Base-by-base conservation (phyloP, 2,329 filamentous ascomycete species). In the Chrysoporthe deuterocubensis region DNA sequence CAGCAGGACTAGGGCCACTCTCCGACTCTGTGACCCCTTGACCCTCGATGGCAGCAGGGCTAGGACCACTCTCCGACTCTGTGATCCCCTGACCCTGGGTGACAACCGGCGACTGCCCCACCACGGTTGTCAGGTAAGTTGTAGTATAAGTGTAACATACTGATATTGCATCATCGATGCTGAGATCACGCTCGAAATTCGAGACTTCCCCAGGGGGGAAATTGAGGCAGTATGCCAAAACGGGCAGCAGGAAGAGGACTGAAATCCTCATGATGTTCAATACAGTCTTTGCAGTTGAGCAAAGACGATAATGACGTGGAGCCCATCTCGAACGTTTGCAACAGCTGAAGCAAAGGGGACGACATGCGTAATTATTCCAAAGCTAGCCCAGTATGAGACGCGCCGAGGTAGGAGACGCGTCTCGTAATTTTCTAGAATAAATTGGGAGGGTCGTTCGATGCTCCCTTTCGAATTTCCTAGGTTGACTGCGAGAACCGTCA, bases 201-300 rank as follows among this genome's bases (percentile, higher is more conserved):
- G 16, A 26, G 11, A 18, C 18, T 1, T 8, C 26, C 8, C 50
- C 14, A 16, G 21, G 48, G n/a, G 48, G 11, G 40, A 54, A 7
- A 18, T 56, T 43, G 7, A 48, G 48, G 21, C 62, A 64, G 9
- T 52, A 54, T 32, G 46, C 50, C 48, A 56, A 6, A 6, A 56
- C 1, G 40, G 62, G 62, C 37, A 64, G 37, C 52, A 64, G 44
- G 48, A 64, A 32, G 14, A 64, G 4, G 37, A 56, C 16, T 34
- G 37, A 48, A 26, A 44, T 32, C 48, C 48, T 62, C 60, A 64
- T 64, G 3, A 56, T 64, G 62, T 5, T 2, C n/a, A 21, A 21
- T 2, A 5, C 11, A 54, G 21, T 4, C n/a, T 54, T 26, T 26
- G 3, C 44, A 16, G 2, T 46, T 14, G 5, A 16, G 14, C 6